Base-by-base conservation (phyloP, 192 early-diverging fungal species). In the Entomortierella beljakovae region DNA sequence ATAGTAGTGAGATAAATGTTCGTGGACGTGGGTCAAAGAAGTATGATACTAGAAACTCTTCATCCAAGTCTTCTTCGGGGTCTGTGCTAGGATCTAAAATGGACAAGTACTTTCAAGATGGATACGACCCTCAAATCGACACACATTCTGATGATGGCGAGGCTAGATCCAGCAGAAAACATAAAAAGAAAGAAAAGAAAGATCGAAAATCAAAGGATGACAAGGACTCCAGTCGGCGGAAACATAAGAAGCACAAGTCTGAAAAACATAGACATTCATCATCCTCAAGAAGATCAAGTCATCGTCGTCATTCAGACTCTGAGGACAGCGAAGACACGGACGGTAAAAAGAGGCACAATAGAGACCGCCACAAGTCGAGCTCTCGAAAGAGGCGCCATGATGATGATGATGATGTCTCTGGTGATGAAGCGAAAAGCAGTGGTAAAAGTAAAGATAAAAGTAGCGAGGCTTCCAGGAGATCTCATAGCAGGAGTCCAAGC, bases 21-120 rank as follows among this genome's bases (percentile, higher is more conserved):
- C 58, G 81, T 34, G 75, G 70, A 7, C 64, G 55, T 13, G 65
- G 42, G 26, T 46, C 61, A 9, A 43, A 29, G 49, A 46, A 61
- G 54, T 68, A 56, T 33, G 26, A 58, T 8, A 37, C 3, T 54
- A 46, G 22, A 28, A n/a, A 10, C 10, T 31, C 55, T 22, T 51
- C 38, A 6, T 32, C 46, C 26, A 32, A 61, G 34, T 32, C 52
- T 8, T 16, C 53, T 18, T 57, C 69, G 42, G 79, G 81, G 34
- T 72, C 80, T n/a, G 77, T 29, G 23, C 65, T 80, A 11, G 73
- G 80, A 16, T 85, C 88, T 2, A 66, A 81, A 18, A 89, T 89
- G 88, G 88, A 89, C 63, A 87, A 85, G 68, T 89, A 89, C 42
- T 89, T 89, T 71, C 40, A 66, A 29, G 71, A 82, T 4, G 73